Evolutionary conservation across 2,329 filamentous ascomycete species (phyloP).

Genomic region (Colletotrichum sp.): DNA sequence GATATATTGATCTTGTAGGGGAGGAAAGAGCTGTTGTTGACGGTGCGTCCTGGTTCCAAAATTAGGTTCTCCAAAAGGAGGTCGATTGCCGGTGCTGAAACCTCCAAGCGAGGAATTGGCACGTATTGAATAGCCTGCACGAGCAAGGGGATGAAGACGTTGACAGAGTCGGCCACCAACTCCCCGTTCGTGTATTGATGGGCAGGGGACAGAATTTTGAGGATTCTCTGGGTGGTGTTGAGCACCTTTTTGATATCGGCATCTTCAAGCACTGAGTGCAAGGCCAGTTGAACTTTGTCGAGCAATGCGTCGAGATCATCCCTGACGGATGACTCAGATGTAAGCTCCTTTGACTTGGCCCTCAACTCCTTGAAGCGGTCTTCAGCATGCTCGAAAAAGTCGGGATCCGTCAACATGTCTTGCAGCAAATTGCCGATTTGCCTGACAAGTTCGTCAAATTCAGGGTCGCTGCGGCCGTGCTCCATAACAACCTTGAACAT

Average conservation of each 20-base stretch:
- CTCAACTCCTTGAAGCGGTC: slow-evolving; percentile 57
- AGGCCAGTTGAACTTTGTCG: slow-evolving; percentile 69
- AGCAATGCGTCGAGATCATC: slow-evolving; percentile 78
- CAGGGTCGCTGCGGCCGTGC: slow-evolving; percentile 77
- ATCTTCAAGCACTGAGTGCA: slow-evolving; percentile 74
- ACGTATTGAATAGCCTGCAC: slow-evolving; percentile 83
- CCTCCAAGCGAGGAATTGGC: slow-evolving; percentile 88
- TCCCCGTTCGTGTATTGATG: slow-evolving; percentile 71
- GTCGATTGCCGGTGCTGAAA: slow-evolving; percentile 83
- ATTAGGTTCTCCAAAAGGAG: slow-evolving; percentile 90
- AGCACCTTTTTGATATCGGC: slow-evolving; percentile 73
- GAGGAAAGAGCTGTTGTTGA: slow-evolving; percentile 88
- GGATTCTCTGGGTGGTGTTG: slow-evolving; percentile 70
- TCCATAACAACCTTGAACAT: slow-evolving; percentile 74
- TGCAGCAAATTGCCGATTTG: slow-evolving; percentile 78
- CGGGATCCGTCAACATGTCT: slow-evolving; percentile 82
- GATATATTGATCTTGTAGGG: slow-evolving; percentile 83
- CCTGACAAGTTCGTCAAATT: slow-evolving; percentile 79
- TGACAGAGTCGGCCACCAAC: slow-evolving; percentile 75
- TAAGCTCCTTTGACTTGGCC: slow-evolving; percentile 65
- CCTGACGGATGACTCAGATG: slow-evolving; percentile 70
- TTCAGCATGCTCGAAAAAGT: slow-evolving; percentile 80
- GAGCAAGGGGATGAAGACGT: slow-evolving; percentile 80
- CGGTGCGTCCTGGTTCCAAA: slow-evolving; percentile 82
- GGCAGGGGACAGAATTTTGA: slow-evolving; percentile 70